Evolutionary conservation across 75 land plant genomes (phyloP), one percentile per base, ranked within the genome.

Genomic region (Sequoia sempervirens): DNA sequence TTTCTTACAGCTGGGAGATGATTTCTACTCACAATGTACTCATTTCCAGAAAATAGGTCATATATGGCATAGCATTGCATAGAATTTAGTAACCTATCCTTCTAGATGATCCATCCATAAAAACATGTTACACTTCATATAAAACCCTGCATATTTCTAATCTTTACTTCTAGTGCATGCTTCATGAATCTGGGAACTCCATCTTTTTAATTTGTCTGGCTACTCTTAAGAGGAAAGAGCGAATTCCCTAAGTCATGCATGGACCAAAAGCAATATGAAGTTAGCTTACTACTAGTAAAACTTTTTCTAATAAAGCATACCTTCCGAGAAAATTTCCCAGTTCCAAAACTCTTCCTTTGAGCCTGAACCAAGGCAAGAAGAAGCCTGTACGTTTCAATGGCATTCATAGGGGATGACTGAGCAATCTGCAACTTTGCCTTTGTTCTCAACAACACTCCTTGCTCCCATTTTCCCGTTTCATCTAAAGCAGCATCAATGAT

Each of bases 381-480:
- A 37, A 83, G 87, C 46, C 94, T 90, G 82, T 92, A 97, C 40
- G 95, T 94, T 83, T 97, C 91, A 38, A 94, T 88, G 18, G 99
- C 96, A 80, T 92, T 93, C 85, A 86, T 89, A 64, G 93, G 89
- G 30, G 85, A 83, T 43, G 92, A 90, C 82, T 87, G 90, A 50
- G 93, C 91, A 47, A 88, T 86, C 82, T 97, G 94, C 80, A 97
- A 80, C 80, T 97, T 94, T 74, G 98, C 98, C 83, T 96, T 93
- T 26, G 92, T 90, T 82, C 93, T 91, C 50, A 97, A 90, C 52
- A 97, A 79, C 74, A 90, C 90, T 15, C 98, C 98, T 88, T 97
- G 98, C 41, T 97, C 96, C 98, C 99, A 96, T 69, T 92, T 93
- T 68, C 95, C 86, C 72, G 96, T 96, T 83, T 94, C 98, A 83